These are phyloP conservation scores for Ustilago curta DNA, from an alignment of 1,284 basidiomycete genomes.

Conservation along the genomic window DNA sequence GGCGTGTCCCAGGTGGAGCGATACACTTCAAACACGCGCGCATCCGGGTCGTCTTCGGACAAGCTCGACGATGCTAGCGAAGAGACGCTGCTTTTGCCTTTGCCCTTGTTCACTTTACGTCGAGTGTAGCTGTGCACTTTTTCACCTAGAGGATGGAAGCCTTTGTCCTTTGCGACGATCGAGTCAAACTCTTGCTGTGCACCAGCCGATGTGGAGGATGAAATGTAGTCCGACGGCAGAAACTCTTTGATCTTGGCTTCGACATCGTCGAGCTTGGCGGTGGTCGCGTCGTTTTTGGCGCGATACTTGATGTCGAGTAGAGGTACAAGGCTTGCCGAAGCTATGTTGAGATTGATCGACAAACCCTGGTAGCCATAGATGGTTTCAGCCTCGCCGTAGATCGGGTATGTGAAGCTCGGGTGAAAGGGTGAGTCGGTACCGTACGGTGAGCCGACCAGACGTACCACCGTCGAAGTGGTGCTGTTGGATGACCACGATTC, in stretches of 20 bases:
- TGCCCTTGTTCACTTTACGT: conserved; percentile 40
- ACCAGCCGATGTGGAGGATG: conserved; percentile 20
- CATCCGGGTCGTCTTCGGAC: conserved; percentile 60
- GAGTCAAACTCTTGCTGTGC: conserved; percentile 75
- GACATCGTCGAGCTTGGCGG: conserved; percentile 84
- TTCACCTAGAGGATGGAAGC: conserved; percentile 82
- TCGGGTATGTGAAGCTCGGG: conserved; percentile 65
- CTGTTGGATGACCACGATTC: conserved; percentile 61
- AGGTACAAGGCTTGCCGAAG: conserved; percentile 83
- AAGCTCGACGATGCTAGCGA: conserved; percentile 50
- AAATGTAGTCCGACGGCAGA: conserved; percentile 77
- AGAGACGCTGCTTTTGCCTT: conserved; percentile 72
- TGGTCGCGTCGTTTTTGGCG: conserved; percentile 69
- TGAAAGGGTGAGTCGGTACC: conserved; percentile 52
- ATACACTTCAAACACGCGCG: conserved; percentile 60
- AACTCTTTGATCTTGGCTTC: conserved; percentile 82
- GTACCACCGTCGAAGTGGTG: conserved; percentile 57
- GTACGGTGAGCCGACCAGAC: conserved; percentile 51
- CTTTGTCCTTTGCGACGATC: conserved; percentile 71
- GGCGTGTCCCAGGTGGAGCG: conserved; percentile 82
- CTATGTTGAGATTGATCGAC: conserved; percentile 78
- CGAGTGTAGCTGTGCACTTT: conserved; percentile 82
- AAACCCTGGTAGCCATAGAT: conserved; percentile 88
- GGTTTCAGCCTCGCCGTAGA: conserved; percentile 92
- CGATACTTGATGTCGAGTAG: conserved; percentile 55